These are phyloP conservation scores for Volvariella volvacea DNA, from an alignment of 1,284 basidiomycete genomes.

Conservation along the genomic window DNA sequence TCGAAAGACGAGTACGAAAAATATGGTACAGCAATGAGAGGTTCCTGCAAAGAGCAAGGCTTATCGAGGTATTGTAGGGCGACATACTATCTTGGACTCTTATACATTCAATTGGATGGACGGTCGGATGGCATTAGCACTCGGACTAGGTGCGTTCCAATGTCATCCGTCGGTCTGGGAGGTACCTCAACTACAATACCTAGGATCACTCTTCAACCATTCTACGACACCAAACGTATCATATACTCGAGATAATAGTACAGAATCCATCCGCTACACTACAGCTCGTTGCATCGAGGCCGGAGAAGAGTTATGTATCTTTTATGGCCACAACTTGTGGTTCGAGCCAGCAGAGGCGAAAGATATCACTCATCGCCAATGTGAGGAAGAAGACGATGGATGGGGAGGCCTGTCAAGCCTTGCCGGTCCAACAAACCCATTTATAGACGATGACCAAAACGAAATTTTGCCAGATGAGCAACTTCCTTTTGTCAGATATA, in stretches of 20 bases:
- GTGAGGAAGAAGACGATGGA: constrained; percentile 26
- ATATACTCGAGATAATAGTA: constrained; percentile 46
- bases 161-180: not conserved
- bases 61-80: constrained; percentile 17
- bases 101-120: constrained; percentile 84
- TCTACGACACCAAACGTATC: constrained; percentile 67
- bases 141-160: constrained; percentile 69
- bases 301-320: constrained; percentile 77
- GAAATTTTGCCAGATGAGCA: constrained; percentile 46
- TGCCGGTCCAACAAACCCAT: constrained; percentile 20
- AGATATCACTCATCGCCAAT: not conserved
- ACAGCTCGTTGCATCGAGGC: constrained; percentile 45
- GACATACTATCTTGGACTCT: constrained; percentile 70
- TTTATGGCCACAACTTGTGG: constrained; percentile 67
- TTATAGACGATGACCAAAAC: constrained; percentile 29
- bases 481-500: constrained; percentile 58
- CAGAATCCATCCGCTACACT: constrained; percentile 63
- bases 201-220: constrained; percentile 82
- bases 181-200: not conserved
- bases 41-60: not conserved
- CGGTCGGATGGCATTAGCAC: constrained; percentile 79
- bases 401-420: constrained; percentile 40
- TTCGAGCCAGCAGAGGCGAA: constrained; percentile 36
- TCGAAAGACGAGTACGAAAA: constrained; percentile 63
- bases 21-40: constrained; percentile 34